Conservation (phyloP, 192 early-diverging fungal genomes). For the Kickxella alabastrina region DNA sequence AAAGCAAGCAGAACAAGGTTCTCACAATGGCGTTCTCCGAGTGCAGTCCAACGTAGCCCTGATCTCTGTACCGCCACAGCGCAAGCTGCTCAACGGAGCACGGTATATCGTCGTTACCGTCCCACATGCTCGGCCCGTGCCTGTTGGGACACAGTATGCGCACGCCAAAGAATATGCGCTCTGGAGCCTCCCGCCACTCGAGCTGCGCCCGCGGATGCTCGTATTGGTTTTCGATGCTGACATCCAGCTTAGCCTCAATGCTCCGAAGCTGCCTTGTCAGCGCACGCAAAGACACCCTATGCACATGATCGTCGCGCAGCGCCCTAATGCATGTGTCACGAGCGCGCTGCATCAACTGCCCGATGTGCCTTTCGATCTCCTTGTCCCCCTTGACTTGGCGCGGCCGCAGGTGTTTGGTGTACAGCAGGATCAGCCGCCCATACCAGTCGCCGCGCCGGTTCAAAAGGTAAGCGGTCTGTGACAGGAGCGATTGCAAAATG, state of each 20-base stretch:
- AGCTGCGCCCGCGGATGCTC: conserved; percentile 23
- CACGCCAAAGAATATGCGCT: conserved; percentile 47
- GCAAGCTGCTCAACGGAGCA: conserved; percentile 64
- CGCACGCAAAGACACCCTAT: conserved; percentile 39
- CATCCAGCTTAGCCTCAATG: conserved; percentile 32
- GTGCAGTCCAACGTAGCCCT: conserved; percentile 62
- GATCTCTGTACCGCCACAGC: conserved; percentile 59
- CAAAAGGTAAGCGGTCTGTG: conserved; percentile 55
- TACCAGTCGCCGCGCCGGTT: conserved; percentile 64
- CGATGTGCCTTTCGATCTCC: conserved; percentile 32
- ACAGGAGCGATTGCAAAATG: conserved; percentile 55
- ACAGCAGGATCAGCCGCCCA: conserved; percentile 59
- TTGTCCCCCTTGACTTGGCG: conserved; percentile 17
- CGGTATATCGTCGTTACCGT: conserved; percentile 41
- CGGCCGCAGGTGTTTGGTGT: conserved; percentile 52
- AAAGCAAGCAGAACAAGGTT: conserved; percentile 61
- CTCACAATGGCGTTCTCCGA: conserved; percentile 60
- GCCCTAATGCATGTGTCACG: conserved; percentile 54
- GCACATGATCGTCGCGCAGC: conserved; percentile 57
- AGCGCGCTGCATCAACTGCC: conserved; percentile 25
- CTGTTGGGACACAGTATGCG: conserved; percentile 19
- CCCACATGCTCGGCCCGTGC: conserved; percentile 53
- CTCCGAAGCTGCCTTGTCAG: conserved; percentile 35
- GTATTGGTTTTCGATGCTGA: conserved; percentile 5
- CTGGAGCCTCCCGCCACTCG: conserved; percentile 48